Percentiles rank a stretch among this genome's conserved stretches.
Evolutionary conservation across 257 asterid species (phyloP).

Genomic region (Ballota nigra): DNA sequence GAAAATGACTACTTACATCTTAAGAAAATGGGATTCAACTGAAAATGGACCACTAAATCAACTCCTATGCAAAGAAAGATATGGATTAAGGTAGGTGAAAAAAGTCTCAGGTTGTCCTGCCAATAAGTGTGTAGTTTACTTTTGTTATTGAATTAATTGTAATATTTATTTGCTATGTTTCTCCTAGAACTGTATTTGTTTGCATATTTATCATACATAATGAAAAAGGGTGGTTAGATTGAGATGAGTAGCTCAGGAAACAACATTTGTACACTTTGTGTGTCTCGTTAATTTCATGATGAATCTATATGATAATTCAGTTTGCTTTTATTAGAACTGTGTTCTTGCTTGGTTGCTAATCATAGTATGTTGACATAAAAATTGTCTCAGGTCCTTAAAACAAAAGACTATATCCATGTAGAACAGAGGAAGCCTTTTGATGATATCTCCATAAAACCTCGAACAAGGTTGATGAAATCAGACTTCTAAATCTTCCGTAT

Average conservation of each 20-base stretch:
- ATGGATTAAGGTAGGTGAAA: no score
- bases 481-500: slow-evolving; percentile 21
- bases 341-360: neutral
- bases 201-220: neutral
- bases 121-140: no score
- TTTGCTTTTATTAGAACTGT: no score
- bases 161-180: no score
- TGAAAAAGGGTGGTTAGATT: neutral
- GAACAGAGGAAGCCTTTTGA: slow-evolving; percentile 52
- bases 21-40: no score
- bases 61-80: no score
- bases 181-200: neutral
- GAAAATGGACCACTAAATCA: no score
- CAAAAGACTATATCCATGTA: slow-evolving; percentile 71
- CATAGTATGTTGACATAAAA: neutral
- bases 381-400: slow-evolving; percentile 59
- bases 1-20: no score
- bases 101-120: no score
- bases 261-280: neutral
- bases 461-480: slow-evolving; percentile 56
- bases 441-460: slow-evolving; percentile 49
- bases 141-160: no score
- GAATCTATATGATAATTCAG: neutral
- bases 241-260: neutral
- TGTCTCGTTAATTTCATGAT: neutral